Evolutionary conservation across 768 basidiomycete genomes (phyloP).

Genomic region (Collybiopsis confluens): DNA sequence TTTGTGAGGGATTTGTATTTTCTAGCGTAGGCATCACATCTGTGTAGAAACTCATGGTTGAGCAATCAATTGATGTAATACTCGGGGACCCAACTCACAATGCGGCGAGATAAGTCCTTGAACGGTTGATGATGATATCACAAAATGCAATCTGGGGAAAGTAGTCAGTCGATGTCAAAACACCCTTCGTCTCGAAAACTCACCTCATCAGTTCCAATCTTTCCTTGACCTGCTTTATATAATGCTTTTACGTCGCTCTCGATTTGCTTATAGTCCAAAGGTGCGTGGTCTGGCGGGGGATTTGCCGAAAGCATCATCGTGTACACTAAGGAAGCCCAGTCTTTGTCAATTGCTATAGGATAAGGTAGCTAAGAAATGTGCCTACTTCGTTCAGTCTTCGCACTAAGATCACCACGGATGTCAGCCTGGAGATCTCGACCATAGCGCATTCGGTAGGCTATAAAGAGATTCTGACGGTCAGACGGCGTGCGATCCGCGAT

Average conservation of each 20-base stretch:
- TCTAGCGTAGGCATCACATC: constrained; percentile 2
- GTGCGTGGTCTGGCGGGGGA: constrained; percentile 24
- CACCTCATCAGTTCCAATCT: constrained; percentile 28
- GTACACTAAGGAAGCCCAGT: constrained; percentile 17
- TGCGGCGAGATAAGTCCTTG: constrained; percentile 21
- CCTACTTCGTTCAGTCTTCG: constrained; percentile 10
- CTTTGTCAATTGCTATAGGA: neutral
- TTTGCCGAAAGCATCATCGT: constrained; percentile 29
- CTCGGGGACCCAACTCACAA: constrained; percentile 14
- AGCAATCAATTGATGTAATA: neutral
- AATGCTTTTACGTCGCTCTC: constrained; percentile 29
- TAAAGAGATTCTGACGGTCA: neutral
- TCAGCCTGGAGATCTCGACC: constrained; percentile 9
- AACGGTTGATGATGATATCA: constrained; percentile 28
- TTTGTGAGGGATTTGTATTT: constrained; percentile 6
- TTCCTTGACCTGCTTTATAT: constrained; percentile 27
- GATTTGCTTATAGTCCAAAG: constrained; percentile 26
- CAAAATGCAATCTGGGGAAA: constrained; percentile 19
- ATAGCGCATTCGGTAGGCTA: constrained; percentile 5
- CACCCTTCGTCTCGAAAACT: neutral
- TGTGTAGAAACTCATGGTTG: constrained; percentile 7
- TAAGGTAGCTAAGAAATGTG: neutral
- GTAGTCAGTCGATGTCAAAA: neutral
- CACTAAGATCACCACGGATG: constrained; percentile 10
- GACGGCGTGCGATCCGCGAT: constrained; percentile 10